Evolutionary conservation across 257 asterid genomes (phyloP), one percentile per base, ranked within the genome.

Genomic region (Anisodus tanguticus): DNA sequence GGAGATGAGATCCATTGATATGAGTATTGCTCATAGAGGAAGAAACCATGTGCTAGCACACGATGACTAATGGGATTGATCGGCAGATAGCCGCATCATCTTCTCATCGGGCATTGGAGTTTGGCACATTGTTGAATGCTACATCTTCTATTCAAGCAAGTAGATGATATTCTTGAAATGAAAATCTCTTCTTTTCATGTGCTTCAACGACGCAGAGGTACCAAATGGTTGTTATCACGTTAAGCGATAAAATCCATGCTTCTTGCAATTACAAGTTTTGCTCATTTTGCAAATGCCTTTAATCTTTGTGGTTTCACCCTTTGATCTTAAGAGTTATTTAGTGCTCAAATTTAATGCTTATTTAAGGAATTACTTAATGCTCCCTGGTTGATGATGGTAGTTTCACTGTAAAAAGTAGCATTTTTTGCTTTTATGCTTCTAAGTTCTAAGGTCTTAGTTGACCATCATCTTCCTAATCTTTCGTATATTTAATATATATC

Each of bases 71-170:
- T 39, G 54, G 53, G 39, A 16, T 15, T 69, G 77, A 39, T 69
- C 2, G 53, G 13, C 54, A 1, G 77, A 39, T 15, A 67, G 22
- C 10, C 10, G 7, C 15, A 68, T 39, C 77, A 69, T 69, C 26
- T 17, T 68, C 13, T 26, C 54, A 69, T 69, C 6, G 7, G 11
- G 13, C 8, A 35, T 39, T 8, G 35, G 78, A 69, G 6, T 41
- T 69, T 68, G 51, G 51, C 78, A 41, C 31, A 39, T 69, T n/a
- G 35, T 69, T 68, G 6, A 69, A 69, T 69, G 77, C 31, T 39
- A 7, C 12, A 15, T 69, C 49, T 69, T 39, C 53, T 3, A 16
- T 12, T 16, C 31, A 69, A 69, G 77, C 26, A 69, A 69, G 77
- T 7, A 69, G 54, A 39, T 35, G 74, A 67, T 12, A 67, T 39